Evolutionary conservation across 805 yeast genomes (phyloP).

Genomic region (Groenewaldozyma tartarivorans): DNA sequence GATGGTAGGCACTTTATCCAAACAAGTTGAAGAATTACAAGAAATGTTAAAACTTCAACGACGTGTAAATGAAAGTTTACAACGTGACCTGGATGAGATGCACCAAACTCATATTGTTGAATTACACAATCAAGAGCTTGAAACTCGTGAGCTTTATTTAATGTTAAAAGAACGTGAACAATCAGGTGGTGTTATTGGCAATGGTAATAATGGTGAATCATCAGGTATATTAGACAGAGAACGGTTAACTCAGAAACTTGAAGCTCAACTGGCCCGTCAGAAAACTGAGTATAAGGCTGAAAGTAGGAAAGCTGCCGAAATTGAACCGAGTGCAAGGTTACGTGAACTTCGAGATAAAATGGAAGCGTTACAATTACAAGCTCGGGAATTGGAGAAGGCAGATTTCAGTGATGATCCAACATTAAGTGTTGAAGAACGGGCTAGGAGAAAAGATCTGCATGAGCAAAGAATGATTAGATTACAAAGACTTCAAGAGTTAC

Average conservation of each 20-base stretch:
- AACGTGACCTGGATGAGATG: constrained; percentile 52
- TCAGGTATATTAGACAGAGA: constrained; percentile 26
- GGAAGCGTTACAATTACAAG: constrained; percentile 78
- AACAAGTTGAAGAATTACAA: constrained; percentile 56
- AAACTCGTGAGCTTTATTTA: constrained; percentile 51
- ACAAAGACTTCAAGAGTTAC: constrained; percentile 63
- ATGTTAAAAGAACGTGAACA: constrained; percentile 38
- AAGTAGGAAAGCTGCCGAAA: constrained; percentile 31
- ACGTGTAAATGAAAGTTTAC: constrained; percentile 50
- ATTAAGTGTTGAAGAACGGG: constrained; percentile 29
- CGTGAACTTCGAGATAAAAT: constrained; percentile 69
- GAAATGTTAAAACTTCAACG: constrained; percentile 49
- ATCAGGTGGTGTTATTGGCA: constrained; percentile 6
- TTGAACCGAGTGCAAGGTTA: constrained; percentile 70
- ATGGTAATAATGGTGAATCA: not conserved
- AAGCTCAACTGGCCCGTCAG: constrained; percentile 26
- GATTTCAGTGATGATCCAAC: constrained; percentile 72
- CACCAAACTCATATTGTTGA: constrained; percentile 32
- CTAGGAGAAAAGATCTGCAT: constrained; percentile 28
- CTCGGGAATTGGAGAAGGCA: constrained; percentile 75
- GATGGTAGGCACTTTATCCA: constrained; percentile 47
- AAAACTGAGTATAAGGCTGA: constrained; percentile 33
- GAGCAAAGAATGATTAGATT: constrained; percentile 53
- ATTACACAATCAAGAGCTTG: constrained; percentile 39
- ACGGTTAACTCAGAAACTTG: constrained; percentile 24